Evolutionary conservation across 1,139 yeast genomes (phyloP).

Genomic region (Kodamaea anthophila): DNA sequence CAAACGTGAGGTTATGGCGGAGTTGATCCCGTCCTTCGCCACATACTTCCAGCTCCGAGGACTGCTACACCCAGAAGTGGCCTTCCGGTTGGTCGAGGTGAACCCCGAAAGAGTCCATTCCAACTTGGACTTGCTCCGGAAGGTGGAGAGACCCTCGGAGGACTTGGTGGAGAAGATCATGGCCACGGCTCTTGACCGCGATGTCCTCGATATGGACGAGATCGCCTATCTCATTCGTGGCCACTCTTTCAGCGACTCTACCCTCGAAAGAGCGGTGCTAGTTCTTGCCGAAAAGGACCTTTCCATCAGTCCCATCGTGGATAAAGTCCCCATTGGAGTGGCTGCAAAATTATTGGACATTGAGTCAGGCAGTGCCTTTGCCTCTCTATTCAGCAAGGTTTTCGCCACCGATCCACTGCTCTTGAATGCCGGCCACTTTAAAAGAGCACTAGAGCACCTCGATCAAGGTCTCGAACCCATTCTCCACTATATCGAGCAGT

Average conservation of each 20-base stretch:
- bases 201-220: constrained; percentile 1
- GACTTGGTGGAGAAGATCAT: constrained; percentile 1
- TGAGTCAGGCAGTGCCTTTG: constrained; percentile 4
- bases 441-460: constrained; percentile 3
- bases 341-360: constrained; percentile 1
- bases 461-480: neutral
- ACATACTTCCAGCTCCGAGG: constrained; percentile 22
- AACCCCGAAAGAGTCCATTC: constrained; percentile 39
- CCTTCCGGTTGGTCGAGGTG: constrained; percentile 19
- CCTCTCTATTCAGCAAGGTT: constrained; percentile 7
- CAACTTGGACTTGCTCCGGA: constrained; percentile 24
- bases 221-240: constrained; percentile 1
- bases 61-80: constrained; percentile 7
- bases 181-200: neutral
- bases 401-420: constrained; percentile 2
- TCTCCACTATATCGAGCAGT: constrained; percentile 15
- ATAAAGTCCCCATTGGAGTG: constrained; percentile 1
- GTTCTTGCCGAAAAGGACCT: constrained; percentile 2
- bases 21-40: constrained; percentile 27
- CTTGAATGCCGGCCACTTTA: constrained; percentile 1
- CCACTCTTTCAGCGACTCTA: neutral
- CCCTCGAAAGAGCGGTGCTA: neutral
- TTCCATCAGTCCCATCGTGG: neutral
- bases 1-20: constrained; percentile 10
- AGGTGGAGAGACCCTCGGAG: neutral